A percentile compares a stretch with the other conserved stretches of the same genome.
Evolutionary conservation across 768 basidiomycete species (phyloP).

Genomic region (Thelephora ganbajun): DNA sequence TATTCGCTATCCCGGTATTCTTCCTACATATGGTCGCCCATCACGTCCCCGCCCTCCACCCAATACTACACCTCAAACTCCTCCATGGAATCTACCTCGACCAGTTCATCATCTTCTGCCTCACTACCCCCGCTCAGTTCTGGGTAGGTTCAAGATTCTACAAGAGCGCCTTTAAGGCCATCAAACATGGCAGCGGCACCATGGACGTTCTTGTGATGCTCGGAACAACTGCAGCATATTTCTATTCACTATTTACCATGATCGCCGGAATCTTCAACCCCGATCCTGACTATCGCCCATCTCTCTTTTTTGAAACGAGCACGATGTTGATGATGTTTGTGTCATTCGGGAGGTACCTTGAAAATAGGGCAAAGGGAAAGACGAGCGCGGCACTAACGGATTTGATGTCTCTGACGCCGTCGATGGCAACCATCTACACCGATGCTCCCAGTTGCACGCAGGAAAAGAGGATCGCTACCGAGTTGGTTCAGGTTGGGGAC

Average conservation of each 20-base stretch:
- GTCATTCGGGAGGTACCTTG: conserved; percentile 87
- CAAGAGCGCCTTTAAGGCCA: conserved; percentile 76
- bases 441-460: conserved; percentile 66
- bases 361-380: conserved; percentile 94
- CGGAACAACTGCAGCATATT: conserved; percentile 88
- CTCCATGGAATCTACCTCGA: conserved; percentile 66
- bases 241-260: conserved; percentile 72
- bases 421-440: conserved; percentile 92
- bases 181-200: conserved; percentile 81
- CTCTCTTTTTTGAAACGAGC: conserved; percentile 95
- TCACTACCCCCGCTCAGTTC: conserved; percentile 89
- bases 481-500: conserved; percentile 90
- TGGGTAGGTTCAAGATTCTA: conserved; percentile 87
- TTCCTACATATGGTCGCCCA: conserved; percentile 78
- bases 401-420: conserved; percentile 88
- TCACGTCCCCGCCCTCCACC: conserved; percentile 44
- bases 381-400: conserved; percentile 95
- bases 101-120: conserved; percentile 56
- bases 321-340: conserved; percentile 98
- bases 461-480: conserved; percentile 87
- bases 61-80: conserved; percentile 35
- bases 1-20: conserved; percentile 90
- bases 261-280: conserved; percentile 48
- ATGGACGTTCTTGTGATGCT: conserved; percentile 98
- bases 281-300: conserved; percentile 59